Evolutionary conservation across 495 filamentous ascomycete genomes (phyloP), one percentile per base, ranked within the genome.

Genomic region (Durotheca rogersii): DNA sequence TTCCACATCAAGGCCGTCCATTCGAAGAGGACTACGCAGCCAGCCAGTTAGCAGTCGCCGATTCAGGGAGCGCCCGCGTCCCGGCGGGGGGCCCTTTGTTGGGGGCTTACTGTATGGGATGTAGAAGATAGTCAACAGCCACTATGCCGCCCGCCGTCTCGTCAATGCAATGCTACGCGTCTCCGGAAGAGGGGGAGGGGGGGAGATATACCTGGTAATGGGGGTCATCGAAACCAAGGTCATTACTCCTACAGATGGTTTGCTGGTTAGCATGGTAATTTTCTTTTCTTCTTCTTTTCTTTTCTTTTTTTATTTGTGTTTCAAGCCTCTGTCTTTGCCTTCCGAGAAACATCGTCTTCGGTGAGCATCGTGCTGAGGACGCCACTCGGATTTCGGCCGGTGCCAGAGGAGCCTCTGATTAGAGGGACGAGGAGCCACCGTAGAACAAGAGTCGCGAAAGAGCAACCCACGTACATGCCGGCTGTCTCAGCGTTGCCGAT

Each of bases 61-160:
- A n/a, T n/a, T n/a, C n/a, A n/a, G n/a, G n/a, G n/a, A n/a, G n/a
- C n/a, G n/a, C n/a, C n/a, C n/a, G n/a, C n/a, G n/a, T n/a, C n/a
- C n/a, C n/a, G n/a, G n/a, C n/a, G n/a, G n/a, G n/a, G n/a, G n/a
- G n/a, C n/a, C n/a, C n/a, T 36, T 18, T 4, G 12, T 7, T 10
- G 46, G 44, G 38, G 56, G 17, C 59, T 29, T 40, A 72, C 67
- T 81, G 48, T 83, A 83, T 1, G 77, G 68, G 15, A 83, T 86
- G 59, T 91, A 91, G 59, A 91, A 93, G 25, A 88, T 84, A 0
- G 85, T 90, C 35, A 91, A 68, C 12, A 91, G 72, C 87, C 87
- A 94, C 55, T 84, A 38, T 7, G n/a, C 11, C 3, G 9, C 23
- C 11, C 3, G 9, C 23, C 15, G 20, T 12, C 11, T 10, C 14